These are phyloP conservation scores for Aspergillus sparsus DNA, from an alignment of 495 filamentous ascomycete genomes.

Conservation along the genomic window DNA sequence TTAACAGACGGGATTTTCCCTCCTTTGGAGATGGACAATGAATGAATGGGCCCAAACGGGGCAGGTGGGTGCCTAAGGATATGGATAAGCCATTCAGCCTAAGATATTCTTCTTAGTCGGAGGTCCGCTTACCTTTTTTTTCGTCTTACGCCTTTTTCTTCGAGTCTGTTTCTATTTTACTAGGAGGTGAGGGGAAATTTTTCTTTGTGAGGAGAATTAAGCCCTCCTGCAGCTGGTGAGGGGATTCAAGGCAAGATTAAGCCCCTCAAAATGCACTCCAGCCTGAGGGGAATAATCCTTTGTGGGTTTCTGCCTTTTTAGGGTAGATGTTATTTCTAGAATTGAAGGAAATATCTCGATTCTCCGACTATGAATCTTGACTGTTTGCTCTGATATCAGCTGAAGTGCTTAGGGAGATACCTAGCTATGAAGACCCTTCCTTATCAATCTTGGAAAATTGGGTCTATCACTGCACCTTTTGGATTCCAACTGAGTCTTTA, in stretches of 20 bases:
- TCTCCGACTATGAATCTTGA: too few species aligned
- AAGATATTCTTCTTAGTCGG: conserved; percentile 1
- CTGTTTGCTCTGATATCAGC: conserved; percentile 1
- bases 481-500: background rate
- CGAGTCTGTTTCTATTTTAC: background rate
- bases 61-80: conserved; percentile 19
- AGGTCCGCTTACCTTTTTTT: conserved; percentile 4
- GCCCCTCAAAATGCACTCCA: background rate
- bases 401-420: background rate
- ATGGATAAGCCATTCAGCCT: conserved; percentile 2
- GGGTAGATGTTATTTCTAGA: background rate
- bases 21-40: conserved; percentile 11
- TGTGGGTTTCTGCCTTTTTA: too few species aligned
- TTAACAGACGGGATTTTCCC: conserved; percentile 20
- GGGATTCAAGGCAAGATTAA: background rate
- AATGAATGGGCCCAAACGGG: background rate
- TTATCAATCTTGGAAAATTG: background rate
- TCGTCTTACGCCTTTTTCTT: background rate
- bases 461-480: background rate
- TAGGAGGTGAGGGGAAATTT: conserved; percentile 15
- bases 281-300: too few species aligned
- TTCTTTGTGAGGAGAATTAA: conserved; percentile 38
- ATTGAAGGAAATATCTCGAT: background rate
- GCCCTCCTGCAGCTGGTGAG: background rate
- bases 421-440: background rate